A percentile compares a stretch with the other conserved stretches of the same genome.
Conservation (phyloP, 306 rosid genomes). For the Ammopiptanthus mongolicus region DNA sequence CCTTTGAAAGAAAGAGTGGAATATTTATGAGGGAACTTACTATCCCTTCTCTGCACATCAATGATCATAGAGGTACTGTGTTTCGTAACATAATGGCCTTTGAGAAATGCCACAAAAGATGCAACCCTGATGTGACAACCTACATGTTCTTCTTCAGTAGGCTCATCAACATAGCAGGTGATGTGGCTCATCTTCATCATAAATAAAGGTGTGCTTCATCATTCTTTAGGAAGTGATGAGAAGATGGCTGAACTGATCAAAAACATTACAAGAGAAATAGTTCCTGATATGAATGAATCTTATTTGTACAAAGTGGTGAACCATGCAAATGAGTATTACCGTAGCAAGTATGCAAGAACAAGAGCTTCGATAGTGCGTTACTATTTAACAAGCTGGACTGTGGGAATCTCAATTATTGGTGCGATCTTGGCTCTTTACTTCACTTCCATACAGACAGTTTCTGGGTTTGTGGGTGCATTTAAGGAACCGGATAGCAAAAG, state of each 20-base stretch:
- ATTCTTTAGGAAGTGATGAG: conserved; percentile 29
- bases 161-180: conserved; percentile 31
- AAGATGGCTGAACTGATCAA: conserved; percentile 35
- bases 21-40: background rate
- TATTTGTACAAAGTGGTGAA: conserved; percentile 30
- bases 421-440: conserved; percentile 34
- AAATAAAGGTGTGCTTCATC: conserved; percentile 34
- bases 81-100: conserved; percentile 43
- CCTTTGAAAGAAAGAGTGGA: background rate
- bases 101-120: conserved; percentile 38
- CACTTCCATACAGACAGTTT: conserved; percentile 27
- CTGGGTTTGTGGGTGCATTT: background rate
- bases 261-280: conserved; percentile 31
- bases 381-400: conserved; percentile 40
- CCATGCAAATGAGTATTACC: conserved; percentile 22
- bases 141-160: conserved; percentile 48
- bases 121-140: conserved; percentile 36
- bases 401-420: conserved; percentile 38
- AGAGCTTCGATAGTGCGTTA: conserved; percentile 31
- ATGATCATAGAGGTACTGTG: conserved; percentile 38
- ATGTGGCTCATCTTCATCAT: conserved; percentile 34
- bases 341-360: background rate
- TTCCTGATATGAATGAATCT: conserved; percentile 18
- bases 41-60: conserved; percentile 29
- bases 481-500: accelerated